phyloP scores from a whole-genome alignment of 2,329 filamentous ascomycete species.

The Botrytis fragariae region DNA sequence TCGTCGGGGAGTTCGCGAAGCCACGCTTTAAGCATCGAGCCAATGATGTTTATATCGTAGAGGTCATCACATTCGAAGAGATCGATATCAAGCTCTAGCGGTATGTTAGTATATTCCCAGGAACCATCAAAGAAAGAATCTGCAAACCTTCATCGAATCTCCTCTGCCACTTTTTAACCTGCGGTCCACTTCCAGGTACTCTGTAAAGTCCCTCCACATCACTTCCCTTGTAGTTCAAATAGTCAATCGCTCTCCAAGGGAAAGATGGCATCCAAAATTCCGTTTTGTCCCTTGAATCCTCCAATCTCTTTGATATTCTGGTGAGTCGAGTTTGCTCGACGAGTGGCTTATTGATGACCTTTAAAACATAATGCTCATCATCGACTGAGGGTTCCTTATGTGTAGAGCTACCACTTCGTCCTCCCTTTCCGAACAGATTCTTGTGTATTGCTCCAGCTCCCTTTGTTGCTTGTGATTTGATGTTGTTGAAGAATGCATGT shows the following conservation, averaged over 20 bases:
- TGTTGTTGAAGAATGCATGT: constrained; percentile 65
- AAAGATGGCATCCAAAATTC: constrained; percentile 99
- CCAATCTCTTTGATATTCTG: constrained; percentile 83
- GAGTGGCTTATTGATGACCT: constrained; percentile 81
- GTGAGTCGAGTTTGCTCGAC: constrained; percentile 88
- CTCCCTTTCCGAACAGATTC: constrained; percentile 76
- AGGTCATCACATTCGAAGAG: constrained; percentile 83
- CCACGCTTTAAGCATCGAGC: constrained; percentile 96
- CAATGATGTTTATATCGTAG: constrained; percentile 95
- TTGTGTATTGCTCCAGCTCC: constrained; percentile 81
- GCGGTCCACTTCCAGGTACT: constrained; percentile 83
- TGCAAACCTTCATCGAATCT: constrained; percentile 77
- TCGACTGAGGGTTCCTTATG: constrained; percentile 66
- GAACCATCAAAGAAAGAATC: not conserved
- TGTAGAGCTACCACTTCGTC: constrained; percentile 65
- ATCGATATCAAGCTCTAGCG: constrained; percentile 78
- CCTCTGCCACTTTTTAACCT: constrained; percentile 91
- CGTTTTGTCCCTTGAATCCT: constrained; percentile 88
- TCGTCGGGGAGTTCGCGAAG: constrained; percentile 92
- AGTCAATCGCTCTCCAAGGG: constrained; percentile 94
- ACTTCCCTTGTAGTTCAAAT: constrained; percentile 89
- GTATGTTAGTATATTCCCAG: constrained; percentile 24
- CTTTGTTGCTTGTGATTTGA: constrained; percentile 69
- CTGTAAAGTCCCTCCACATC: constrained; percentile 93
- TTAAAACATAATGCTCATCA: constrained; percentile 79